Evolutionary conservation across 1,139 yeast genomes (phyloP), one percentile per base, ranked within the genome.

Genomic region (Taphrina flavorubra): DNA sequence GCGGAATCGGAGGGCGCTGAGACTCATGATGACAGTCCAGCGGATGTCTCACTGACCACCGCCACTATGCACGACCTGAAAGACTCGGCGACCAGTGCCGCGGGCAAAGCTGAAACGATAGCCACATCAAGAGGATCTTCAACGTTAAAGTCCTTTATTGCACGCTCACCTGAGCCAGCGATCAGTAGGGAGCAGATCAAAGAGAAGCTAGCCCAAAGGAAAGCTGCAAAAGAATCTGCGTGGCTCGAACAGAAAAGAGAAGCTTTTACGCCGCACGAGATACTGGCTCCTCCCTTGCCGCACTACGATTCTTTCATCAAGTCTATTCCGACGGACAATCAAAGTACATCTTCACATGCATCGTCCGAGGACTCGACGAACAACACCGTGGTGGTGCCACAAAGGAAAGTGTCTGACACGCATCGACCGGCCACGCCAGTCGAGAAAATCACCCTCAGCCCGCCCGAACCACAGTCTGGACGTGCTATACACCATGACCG

Each of bases 271-370:
- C 67, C 67, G 14, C 60, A 63, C 34, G 16, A 36, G 11, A 18
- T 46, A 8, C 16, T 63, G 20, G 67, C 67, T 4, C 67, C 67
- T 4, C 67, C 67, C 10, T 34, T 58, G 51, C 62, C 62, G 34
- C 62, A 58, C 20, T 58, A 36, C 25, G 62, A 58, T 39, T 58
- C 62, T 16, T 58, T 58, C 20, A 25, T 44, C 8, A 58, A 31
- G 10, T 10, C 44, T 6, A 31, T 18, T 7, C 36, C 49, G 13
- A 31, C 13, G 3, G 40, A 31, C 18, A 13, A 6, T 14, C 20
- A 16, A 36, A 16, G 46, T 11, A 51, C 51, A 8, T 16, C 20
- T 34, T 53, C 58, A 11, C 36, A 49, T 6, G 36, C 18, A 10
- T 20, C 31, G 13, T 49, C 53, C 53, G 36, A 49, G 18, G 62